Evolutionary conservation across 805 yeast genomes (phyloP), one percentile per base, ranked within the genome.

Genomic region (Ogataea pignaliae): DNA sequence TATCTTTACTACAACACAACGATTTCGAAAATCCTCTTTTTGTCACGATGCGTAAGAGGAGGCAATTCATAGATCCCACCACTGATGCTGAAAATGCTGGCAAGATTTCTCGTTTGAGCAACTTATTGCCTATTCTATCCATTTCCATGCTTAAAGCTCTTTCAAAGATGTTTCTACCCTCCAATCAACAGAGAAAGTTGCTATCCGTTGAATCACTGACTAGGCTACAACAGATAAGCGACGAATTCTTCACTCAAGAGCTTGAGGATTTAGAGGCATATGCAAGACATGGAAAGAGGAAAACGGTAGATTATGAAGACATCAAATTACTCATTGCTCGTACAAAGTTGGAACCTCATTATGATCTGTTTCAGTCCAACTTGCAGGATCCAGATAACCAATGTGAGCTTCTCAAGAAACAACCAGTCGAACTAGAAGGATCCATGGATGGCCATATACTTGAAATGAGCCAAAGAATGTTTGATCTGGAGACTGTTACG

Each of bases 191-290:
- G 10, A 39, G 48, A 26, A 53, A 51, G 37, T 41, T 55, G 16
- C 38, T 55, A 4, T 54, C 64, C 0, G 36, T 45, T 2, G 60
- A 60, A 7, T 40, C 61, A 0, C 44, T 63, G 18, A 34, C 43
- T n/a, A 44, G 52, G n/a, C 44, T 71, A 16, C 66, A 66, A 28
- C 51, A 51, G 11, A 59, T 64, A 36, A 64, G 71, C 2, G 55
- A 58, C 17, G 64, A 61, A 35, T 72, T 72, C 38, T 54, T 71
- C 34, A 47, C 52, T 18, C 66, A 64, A 17, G 64, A 70, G 43
- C 44, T 66, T 49, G 45, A 40, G 0, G 73, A 70, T 45, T 53
- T 71, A 38, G 49, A 56, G 16, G 60, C 64, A 3, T 66, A 63
- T 47, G 68, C 70, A 2, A 51, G 45, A 13, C 71, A 67, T 47